phyloP scores from a whole-genome alignment of 1,284 basidiomycete genomes.

The Agroathelia rolfsii region DNA sequence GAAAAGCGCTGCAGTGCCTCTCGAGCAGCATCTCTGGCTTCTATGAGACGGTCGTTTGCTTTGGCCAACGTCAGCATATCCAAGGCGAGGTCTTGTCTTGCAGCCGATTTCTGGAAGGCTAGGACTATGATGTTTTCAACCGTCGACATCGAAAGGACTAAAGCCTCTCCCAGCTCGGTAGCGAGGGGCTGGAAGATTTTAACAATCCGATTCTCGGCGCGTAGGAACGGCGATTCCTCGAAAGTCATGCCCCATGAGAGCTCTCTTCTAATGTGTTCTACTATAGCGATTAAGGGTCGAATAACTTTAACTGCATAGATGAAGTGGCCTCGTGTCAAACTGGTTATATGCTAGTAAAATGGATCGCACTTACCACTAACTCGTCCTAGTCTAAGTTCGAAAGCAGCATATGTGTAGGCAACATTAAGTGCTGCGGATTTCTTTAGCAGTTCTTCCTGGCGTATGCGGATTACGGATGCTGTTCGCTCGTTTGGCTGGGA shows the following conservation, averaged over 20 bases:
- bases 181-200: slow-evolving; percentile 22
- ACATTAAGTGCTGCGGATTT: slow-evolving; percentile 31
- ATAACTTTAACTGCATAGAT: slow-evolving; percentile 29
- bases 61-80: slow-evolving; percentile 17
- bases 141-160: slow-evolving; percentile 25
- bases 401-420: slow-evolving; percentile 35
- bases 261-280: slow-evolving; percentile 36
- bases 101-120: slow-evolving; percentile 23
- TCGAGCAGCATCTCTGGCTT: slow-evolving; percentile 23
- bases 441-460: slow-evolving; percentile 24
- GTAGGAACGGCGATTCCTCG: slow-evolving; percentile 11
- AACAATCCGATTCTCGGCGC: slow-evolving; percentile 12
- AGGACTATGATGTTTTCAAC: slow-evolving; percentile 24
- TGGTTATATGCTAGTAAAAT: neutral
- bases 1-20: slow-evolving; percentile 24
- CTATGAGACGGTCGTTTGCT: slow-evolving; percentile 20
- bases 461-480: slow-evolving; percentile 16
- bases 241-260: slow-evolving; percentile 35
- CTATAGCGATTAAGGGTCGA: slow-evolving; percentile 32
- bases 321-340: slow-evolving; percentile 1
- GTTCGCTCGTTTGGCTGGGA: slow-evolving; percentile 5
- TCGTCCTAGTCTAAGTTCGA: slow-evolving; percentile 36
- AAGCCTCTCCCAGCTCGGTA: slow-evolving; percentile 24
- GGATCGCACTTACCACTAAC: slow-evolving; percentile 26
- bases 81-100: slow-evolving; percentile 13